Base-by-base conservation (phyloP, 768 basidiomycete genomes). In the Boletus coccyginus region DNA sequence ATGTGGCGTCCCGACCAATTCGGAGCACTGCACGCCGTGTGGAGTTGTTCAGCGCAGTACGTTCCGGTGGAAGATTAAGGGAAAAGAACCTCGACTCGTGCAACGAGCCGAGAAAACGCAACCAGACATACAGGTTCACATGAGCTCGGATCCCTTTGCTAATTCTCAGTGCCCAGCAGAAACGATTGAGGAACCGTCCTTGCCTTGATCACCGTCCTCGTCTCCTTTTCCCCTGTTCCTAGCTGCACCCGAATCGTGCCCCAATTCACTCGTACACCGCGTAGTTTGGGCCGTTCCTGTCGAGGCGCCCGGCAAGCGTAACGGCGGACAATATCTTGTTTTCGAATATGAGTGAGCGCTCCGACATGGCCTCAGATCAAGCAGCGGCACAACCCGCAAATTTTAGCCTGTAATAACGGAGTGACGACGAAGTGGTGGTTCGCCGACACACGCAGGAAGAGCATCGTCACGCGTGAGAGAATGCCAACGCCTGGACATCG, bases 181-280 rank as follows among this genome's bases (percentile, higher is more conserved):
- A 56, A 46, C 19, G 55, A 53, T 11, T 51, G 27, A 11, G 51
- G 35, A 19, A 55, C 17, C 19, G 53, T 50, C 24, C 53, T 56
- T 3, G 55, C 50, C 17, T 52, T 52, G 17, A 53, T 27, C 31
- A 56, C 44, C 16, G 38, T 46, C 24, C 1, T 45, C 36, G 50
- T 53, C 29, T 46, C 43, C 32, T 13, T 52, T 19, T 33, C 42
- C 11, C 43, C 55, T 9, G 33, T 29, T 16, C 21, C 47, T 17
- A 24, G 14, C 8, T 21, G 50, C 7, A 44, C 27, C 33, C 33
- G 32, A 24, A 45, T 52, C 27, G 12, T 45, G 14, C 32, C 50
- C 50, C 32, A 51, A 24, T 12, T 43, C 31, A 33, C 40, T 52
- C 11, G 32, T 52, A 44, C 50, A 50, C 38, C 40, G 29, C 1